Percentiles rank a stretch among this genome's conserved stretches.
Evolutionary conservation across 2,329 filamentous ascomycete species (phyloP).

Genomic region (Teratosphaeria pseudoeucalypti): DNA sequence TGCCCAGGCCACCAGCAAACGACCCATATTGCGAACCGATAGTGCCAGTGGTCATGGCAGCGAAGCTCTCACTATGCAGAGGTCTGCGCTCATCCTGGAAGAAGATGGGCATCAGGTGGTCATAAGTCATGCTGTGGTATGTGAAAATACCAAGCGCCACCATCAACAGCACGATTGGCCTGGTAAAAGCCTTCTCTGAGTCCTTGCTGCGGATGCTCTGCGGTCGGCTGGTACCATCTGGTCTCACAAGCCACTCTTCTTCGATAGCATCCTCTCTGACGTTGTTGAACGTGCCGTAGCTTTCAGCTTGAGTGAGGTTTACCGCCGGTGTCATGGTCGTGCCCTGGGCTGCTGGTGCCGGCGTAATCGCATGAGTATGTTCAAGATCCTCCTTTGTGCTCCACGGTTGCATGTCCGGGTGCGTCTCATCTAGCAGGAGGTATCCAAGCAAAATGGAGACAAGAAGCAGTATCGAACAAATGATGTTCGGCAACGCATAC

Average conservation of each 20-base stretch:
- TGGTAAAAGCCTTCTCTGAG: constrained; percentile 44
- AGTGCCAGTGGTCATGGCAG: constrained; percentile 15
- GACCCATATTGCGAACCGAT: constrained; percentile 16
- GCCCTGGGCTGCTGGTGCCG: constrained; percentile 54
- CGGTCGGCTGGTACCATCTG: constrained; percentile 33
- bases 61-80: constrained; percentile 25
- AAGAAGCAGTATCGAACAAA: constrained; percentile 67
- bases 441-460: constrained; percentile 73
- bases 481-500: constrained; percentile 79
- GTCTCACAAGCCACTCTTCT: constrained; percentile 40
- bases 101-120: constrained; percentile 86
- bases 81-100: constrained; percentile 62
- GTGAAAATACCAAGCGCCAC: constrained; percentile 82
- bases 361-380: constrained; percentile 43
- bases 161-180: constrained; percentile 63
- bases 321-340: constrained; percentile 63
- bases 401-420: constrained; percentile 64
- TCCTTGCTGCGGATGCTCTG: constrained; percentile 22
- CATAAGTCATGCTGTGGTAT: constrained; percentile 91
- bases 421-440: constrained; percentile 75
- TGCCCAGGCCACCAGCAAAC: constrained; percentile 52
- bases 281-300: constrained; percentile 29
- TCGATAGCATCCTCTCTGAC: constrained; percentile 45
- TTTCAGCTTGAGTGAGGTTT: constrained; percentile 60
- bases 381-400: constrained; percentile 29